These are phyloP conservation scores for Plectosphaerella sp. DNA, from an alignment of 2,329 filamentous ascomycete species.

Conservation along the genomic window DNA sequence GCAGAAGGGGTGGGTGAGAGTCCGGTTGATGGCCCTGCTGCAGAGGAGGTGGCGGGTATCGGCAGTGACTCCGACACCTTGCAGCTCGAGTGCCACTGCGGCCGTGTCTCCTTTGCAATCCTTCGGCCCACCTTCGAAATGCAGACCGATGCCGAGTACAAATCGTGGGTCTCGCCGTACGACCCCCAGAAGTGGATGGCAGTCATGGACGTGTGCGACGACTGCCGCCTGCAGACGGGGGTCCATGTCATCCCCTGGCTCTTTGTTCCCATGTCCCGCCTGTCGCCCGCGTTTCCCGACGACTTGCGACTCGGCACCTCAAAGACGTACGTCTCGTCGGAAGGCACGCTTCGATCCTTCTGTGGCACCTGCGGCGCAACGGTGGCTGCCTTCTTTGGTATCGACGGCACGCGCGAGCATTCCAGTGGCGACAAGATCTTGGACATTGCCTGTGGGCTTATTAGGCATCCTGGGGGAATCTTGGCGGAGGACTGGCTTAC, in stretches of 20 bases:
- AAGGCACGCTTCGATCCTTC: conserved; percentile 34
- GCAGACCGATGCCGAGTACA: conserved; percentile 20
- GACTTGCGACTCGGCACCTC: conserved; percentile 36
- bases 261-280: conserved; percentile 29
- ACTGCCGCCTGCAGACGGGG: conserved; percentile 38
- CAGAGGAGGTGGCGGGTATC: conserved; percentile 21
- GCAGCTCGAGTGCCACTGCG: conserved; percentile 39
- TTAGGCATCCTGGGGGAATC: conserved; percentile 38
- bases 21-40: conserved; percentile 12
- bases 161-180: conserved; percentile 26
- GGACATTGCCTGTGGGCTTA: conserved; percentile 36
- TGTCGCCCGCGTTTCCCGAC: conserved; percentile 29
- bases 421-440: conserved; percentile 20
- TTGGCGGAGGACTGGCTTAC: conserved; percentile 41
- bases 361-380: conserved; percentile 43
- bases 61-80: conserved; percentile 32
- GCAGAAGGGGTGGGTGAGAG: conserved; percentile 16
- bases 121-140: conserved; percentile 28
- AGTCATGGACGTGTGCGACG: conserved; percentile 34
- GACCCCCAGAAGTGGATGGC: conserved; percentile 38
- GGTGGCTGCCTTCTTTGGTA: conserved; percentile 19
- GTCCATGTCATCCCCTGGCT: conserved; percentile 38
- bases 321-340: conserved; percentile 35
- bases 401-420: conserved; percentile 18
- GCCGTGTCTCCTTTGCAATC: conserved; percentile 42